phyloP scores from a whole-genome alignment of 768 basidiomycete genomes.

The Boletus tylopilopsis region DNA sequence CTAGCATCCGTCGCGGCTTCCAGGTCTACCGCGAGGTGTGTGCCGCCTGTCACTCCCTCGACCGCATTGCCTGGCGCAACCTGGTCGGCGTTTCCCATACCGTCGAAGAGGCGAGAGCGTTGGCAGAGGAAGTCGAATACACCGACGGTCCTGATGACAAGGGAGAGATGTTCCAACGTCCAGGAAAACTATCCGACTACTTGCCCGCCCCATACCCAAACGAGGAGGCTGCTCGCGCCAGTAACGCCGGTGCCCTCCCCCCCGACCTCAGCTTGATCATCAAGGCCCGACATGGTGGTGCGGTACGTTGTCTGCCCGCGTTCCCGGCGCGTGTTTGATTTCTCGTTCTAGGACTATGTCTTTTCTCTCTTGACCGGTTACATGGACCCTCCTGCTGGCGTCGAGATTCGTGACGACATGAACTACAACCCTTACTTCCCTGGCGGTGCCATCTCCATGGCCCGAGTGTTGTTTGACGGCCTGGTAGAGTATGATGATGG shows the following conservation, averaged over 20 bases:
- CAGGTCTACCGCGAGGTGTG: constrained; percentile 99
- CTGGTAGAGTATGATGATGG: constrained; percentile 97
- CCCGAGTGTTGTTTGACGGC: constrained; percentile 92
- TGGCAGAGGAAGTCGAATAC: constrained; percentile 98
- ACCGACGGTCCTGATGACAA: constrained; percentile 90
- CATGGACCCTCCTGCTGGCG: constrained; percentile 92
- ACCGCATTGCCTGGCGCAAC: constrained; percentile 99
- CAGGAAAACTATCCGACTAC: constrained; percentile 98
- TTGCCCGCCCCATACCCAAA: constrained; percentile 94
- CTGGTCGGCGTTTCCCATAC: constrained; percentile 97
- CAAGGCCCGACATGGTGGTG: constrained; percentile 96
- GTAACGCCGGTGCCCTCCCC: constrained; percentile 92
- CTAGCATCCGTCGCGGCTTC: constrained; percentile 91
- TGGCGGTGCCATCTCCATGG: constrained; percentile 98
- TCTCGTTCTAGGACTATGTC: constrained; percentile 75
- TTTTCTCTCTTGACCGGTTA: constrained; percentile 97
- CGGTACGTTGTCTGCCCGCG: constrained; percentile 52
- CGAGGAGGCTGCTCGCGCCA: constrained; percentile 93
- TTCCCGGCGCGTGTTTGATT: constrained; percentile 1
- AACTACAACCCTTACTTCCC: constrained; percentile 99
- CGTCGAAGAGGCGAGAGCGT: constrained; percentile 78
- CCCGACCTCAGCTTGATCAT: constrained; percentile 96
- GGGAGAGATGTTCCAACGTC: constrained; percentile 98
- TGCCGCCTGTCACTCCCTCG: constrained; percentile 97
- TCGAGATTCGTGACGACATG: constrained; percentile 94